A percentile compares a stretch with the other conserved stretches of the same genome.
Conservation (phyloP, 2,329 filamentous ascomycete species). For the Trichoderma aggressivum region DNA sequence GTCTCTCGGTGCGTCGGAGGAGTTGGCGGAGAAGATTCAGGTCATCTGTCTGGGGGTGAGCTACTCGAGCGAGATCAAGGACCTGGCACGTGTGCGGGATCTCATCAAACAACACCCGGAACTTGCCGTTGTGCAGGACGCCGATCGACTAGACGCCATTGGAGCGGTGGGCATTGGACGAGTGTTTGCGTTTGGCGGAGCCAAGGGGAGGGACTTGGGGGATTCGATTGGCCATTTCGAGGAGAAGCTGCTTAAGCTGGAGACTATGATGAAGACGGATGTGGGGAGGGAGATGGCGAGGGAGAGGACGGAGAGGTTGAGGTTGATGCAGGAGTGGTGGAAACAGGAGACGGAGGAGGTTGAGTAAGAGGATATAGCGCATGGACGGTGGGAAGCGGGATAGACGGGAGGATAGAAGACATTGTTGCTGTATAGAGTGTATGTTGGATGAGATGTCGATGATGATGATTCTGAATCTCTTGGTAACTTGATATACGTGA, state of each 20-base stretch:
- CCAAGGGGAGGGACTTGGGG: conserved; percentile 56
- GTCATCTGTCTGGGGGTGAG: conserved; percentile 72
- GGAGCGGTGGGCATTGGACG: conserved; percentile 82
- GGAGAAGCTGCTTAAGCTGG: conserved; percentile 68
- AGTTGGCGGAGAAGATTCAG: conserved; percentile 65
- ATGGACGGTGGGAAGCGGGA: neutral
- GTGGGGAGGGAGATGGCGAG: conserved; percentile 51
- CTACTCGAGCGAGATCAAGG: conserved; percentile 68
- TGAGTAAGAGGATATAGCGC: neutral
- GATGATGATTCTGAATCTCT: neutral
- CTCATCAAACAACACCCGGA: conserved; percentile 63
- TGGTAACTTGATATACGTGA: neutral
- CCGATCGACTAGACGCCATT: conserved; percentile 86
- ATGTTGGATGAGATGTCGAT: neutral
- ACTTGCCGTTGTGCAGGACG: conserved; percentile 79
- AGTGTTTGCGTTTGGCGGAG: conserved; percentile 62
- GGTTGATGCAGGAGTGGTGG: conserved; percentile 57
- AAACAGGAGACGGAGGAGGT: conserved; percentile 43
- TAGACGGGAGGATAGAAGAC: neutral
- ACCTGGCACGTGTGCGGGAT: conserved; percentile 56
- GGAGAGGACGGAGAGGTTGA: conserved; percentile 52
- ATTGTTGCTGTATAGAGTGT: neutral
- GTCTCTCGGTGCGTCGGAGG: conserved; percentile 51
- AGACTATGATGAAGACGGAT: conserved; percentile 61
- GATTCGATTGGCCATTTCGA: conserved; percentile 71